These are phyloP conservation scores for Drechslerella dactyloides DNA, from an alignment of 2,329 filamentous ascomycete species.

Conservation along the genomic window DNA sequence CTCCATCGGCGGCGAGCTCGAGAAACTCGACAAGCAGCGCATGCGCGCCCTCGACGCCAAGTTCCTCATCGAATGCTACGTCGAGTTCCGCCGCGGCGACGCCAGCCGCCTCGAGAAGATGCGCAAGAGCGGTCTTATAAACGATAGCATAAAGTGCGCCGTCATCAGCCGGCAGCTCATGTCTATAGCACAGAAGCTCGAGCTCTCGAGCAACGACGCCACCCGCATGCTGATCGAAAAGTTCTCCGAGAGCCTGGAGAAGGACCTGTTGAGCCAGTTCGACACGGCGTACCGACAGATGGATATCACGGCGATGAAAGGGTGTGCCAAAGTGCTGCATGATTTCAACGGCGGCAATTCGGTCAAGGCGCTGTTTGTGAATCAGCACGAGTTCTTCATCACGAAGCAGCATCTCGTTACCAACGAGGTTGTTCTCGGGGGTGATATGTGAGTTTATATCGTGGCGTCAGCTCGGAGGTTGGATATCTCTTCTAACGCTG, in stretches of 20 bases:
- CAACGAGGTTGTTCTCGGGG: slow-evolving; percentile 79
- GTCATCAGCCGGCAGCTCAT: slow-evolving; percentile 92
- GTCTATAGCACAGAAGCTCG: slow-evolving; percentile 89
- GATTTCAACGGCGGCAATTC: slow-evolving; percentile 96
- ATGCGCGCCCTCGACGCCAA: slow-evolving; percentile 89
- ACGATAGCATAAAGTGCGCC: slow-evolving; percentile 92
- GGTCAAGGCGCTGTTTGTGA: slow-evolving; percentile 94
- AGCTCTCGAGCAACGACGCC: slow-evolving; percentile 70
- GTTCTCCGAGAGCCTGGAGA: slow-evolving; percentile 93
- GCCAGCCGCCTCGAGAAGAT: slow-evolving; percentile 88
- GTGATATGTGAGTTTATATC: slow-evolving; percentile 59
- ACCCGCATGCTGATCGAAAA: slow-evolving; percentile 93
- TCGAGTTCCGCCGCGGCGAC: slow-evolving; percentile 86
- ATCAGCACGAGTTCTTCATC: slow-evolving; percentile 99
- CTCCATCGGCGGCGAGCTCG: slow-evolving; percentile 89
- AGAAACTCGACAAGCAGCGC: slow-evolving; percentile 91
- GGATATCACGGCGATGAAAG: slow-evolving; percentile 97
- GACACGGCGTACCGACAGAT: slow-evolving; percentile 94
- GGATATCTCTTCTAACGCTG: slow-evolving; percentile 57
- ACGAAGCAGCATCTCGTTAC: slow-evolving; percentile 89
- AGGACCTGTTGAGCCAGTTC: slow-evolving; percentile 93
- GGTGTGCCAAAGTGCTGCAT: slow-evolving; percentile 89
- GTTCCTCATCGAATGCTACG: slow-evolving; percentile 96
- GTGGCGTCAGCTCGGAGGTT: neutral
- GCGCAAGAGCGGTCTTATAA: slow-evolving; percentile 79